Evolutionary conservation across 768 basidiomycete species (phyloP), one percentile per base, ranked within the genome.

Genomic region (Mycena crocata): DNA sequence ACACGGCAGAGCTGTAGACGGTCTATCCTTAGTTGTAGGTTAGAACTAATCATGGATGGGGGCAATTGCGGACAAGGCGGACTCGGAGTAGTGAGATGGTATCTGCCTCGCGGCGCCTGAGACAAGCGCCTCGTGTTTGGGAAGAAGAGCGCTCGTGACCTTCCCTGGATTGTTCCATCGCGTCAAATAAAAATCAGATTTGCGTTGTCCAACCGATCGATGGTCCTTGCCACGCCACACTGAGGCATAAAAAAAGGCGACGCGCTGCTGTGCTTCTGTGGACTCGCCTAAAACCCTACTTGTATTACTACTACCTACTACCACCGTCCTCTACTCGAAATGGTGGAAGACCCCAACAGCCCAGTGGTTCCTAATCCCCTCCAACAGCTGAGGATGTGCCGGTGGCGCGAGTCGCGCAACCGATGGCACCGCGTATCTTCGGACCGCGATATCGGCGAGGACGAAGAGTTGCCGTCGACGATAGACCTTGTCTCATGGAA

Each of bases 401-500:
- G 81, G 23, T 86, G 78, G 73, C 79, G 82, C 50, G 66, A 71
- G 28, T 75, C 77, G 52, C 82, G 80, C 64, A 73, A 76, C 32
- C 74, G 71, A 7, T 87, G 87, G 87, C 85, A 85, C 68, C 85
- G 86, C 58, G 58, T 82, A 55, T 73, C 79, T 13, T 75, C 72
- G 30, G 67, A 79, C 55, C 79, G 79, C 58, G 77, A 78, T n/a
- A 72, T 73, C 62, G 76, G 76, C 40, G 70, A 78, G 68, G 73
- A 73, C 44, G 78, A 80, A 10, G 73, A 76, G 10, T 74, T 80
- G 52, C 85, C 86, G n/a, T 72, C 81, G 31, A 79, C 79, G 37
- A 71, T 93, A 52, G 82, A 81, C 61, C 75, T 94, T 52, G 75
- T 93, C 66, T 88, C 90, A 31, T 94, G 92, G 92, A 93, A 94